phyloP scores from a whole-genome alignment of 83 land plant genomes.

The Picea abies region DNA sequence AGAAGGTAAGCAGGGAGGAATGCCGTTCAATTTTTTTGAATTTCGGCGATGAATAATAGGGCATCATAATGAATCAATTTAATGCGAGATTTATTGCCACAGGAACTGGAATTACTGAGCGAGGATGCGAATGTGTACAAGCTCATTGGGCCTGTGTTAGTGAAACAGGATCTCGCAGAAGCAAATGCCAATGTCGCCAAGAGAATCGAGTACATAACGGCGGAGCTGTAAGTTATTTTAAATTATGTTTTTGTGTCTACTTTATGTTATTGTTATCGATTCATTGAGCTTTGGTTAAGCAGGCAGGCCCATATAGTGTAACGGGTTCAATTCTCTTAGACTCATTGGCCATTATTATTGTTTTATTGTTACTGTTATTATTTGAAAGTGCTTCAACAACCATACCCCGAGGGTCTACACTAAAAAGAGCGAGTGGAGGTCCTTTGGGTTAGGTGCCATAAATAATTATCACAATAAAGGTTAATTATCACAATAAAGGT shows the following conservation, averaged over 20 bases:
- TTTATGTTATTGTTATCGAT: neutral
- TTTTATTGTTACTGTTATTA: no score
- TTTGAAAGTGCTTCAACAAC: no score
- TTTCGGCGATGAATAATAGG: no score
- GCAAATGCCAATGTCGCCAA: slow-evolving; percentile 98
- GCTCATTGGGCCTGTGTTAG: slow-evolving; percentile 96
- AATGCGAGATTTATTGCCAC: slow-evolving; percentile 12
- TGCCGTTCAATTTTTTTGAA: no score
- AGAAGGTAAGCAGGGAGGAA: slow-evolving; percentile 58
- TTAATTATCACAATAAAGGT: no score
- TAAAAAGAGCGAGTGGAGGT: no score
- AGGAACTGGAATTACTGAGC: slow-evolving; percentile 90
- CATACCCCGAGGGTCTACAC: no score
- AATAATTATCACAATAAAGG: no score
- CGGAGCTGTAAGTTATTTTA: slow-evolving; percentile 71
- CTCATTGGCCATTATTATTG: neutral
- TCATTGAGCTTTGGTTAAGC: neutral
- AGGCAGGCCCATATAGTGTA: neutral
- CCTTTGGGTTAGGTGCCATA: no score
- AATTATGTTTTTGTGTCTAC: neutral
- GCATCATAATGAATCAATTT: neutral
- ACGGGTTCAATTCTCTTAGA: neutral
- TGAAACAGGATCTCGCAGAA: slow-evolving; percentile 98
- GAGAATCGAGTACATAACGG: slow-evolving; percentile 95
- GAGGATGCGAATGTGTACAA: slow-evolving; percentile 97